These are phyloP conservation scores for Talaromyces ruber DNA, from an alignment of 495 filamentous ascomycete species.

Conservation along the genomic window DNA sequence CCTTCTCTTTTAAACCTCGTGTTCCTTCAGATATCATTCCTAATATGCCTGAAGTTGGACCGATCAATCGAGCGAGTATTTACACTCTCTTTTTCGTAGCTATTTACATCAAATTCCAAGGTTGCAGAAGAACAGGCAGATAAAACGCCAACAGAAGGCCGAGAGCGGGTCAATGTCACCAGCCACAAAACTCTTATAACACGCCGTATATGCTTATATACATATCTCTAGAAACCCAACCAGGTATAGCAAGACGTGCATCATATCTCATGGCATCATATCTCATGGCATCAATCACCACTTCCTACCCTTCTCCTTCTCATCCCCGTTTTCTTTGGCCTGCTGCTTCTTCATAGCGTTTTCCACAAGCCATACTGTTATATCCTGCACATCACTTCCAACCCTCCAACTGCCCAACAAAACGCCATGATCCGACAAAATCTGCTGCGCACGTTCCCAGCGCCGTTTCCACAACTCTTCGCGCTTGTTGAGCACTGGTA, in stretches of 20 bases:
- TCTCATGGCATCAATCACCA: not conserved
- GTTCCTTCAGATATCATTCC: too few relatives aligned
- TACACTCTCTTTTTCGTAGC: not conserved
- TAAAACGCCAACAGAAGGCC: not conserved
- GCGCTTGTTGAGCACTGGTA: conserved; percentile 55
- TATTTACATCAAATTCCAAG: not conserved
- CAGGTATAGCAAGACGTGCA: not conserved
- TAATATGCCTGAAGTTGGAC: too few relatives aligned
- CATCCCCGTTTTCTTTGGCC: too few relatives aligned
- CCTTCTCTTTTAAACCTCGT: too few relatives aligned
- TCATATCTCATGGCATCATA: not conserved
- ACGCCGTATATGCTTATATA: not conserved
- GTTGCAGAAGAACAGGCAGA: not conserved
- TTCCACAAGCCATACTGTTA: conserved; percentile 44
- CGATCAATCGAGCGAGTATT: not conserved
- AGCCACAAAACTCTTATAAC: not conserved
- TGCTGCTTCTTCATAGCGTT: conserved; percentile 23
- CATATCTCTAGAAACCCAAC: not conserved
- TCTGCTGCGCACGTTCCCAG: conserved; percentile 64
- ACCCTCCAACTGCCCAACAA: conserved; percentile 75
- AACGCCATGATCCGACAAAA: conserved; percentile 61
- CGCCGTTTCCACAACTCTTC: conserved; percentile 76
- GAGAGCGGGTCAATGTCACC: not conserved
- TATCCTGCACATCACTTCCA: conserved; percentile 66
- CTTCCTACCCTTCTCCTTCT: not conserved